These are phyloP conservation scores for Canavalia gladiata DNA, from an alignment of 306 rosid species.

Conservation along the genomic window DNA sequence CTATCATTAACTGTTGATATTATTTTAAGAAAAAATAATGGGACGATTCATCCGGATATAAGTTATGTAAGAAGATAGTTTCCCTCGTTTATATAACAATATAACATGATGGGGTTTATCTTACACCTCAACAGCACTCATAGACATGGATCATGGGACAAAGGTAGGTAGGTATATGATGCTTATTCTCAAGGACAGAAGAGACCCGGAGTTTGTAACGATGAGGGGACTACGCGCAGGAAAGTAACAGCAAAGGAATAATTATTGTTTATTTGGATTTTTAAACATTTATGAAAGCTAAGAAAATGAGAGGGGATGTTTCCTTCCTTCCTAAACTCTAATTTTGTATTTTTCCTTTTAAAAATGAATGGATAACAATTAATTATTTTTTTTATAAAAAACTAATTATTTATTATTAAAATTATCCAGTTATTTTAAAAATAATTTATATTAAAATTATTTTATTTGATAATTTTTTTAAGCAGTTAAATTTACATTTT, in stretches of 20 bases:
- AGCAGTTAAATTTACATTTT: too few species aligned
- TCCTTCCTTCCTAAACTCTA: not conserved
- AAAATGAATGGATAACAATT: not conserved
- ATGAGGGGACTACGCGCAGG: not conserved
- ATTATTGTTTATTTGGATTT: not conserved
- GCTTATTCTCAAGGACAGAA: not conserved
- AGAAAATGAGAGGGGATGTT: not conserved
- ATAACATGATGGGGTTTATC: not conserved
- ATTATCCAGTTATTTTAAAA: too few species aligned
- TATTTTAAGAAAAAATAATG: too few species aligned
- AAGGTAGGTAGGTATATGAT: conserved; percentile 31
- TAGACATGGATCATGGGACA: conserved; percentile 16
- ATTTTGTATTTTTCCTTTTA: not conserved
- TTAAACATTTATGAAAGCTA: not conserved
- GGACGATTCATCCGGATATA: too few species aligned
- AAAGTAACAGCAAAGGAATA: not conserved
- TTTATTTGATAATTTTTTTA: too few species aligned
- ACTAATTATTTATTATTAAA: too few species aligned
- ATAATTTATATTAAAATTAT: too few species aligned
- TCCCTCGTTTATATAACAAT: too few species aligned
- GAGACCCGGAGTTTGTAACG: not conserved
- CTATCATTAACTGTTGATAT: too few species aligned
- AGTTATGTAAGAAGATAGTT: too few species aligned
- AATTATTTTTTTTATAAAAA: not conserved
- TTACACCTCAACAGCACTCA: not conserved